Percentiles rank a stretch among this genome's conserved stretches.
Evolutionary conservation across 805 yeast species (phyloP).

Genomic region (Saturnispora besseyi): DNA sequence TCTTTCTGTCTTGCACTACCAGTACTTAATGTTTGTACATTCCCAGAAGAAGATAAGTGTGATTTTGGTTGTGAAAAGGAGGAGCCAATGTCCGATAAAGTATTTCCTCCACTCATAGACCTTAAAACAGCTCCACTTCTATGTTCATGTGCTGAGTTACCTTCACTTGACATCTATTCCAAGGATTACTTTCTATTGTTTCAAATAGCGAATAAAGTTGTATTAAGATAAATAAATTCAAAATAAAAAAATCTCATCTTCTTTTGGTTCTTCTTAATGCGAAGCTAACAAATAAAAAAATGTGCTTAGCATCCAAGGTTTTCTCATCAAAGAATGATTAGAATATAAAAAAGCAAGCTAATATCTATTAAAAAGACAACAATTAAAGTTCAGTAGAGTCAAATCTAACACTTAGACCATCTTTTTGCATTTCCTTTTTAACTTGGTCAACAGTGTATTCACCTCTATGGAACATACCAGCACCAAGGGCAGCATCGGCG

Average conservation of each 20-base stretch:
- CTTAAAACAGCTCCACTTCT: background rate
- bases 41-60: background rate
- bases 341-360: background rate
- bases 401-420: conserved; percentile 67
- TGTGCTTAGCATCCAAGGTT: background rate
- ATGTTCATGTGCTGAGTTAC: background rate
- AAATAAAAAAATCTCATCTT: background rate
- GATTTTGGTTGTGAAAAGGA: background rate
- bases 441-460: conserved; percentile 85
- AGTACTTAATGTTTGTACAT: background rate
- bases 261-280: background rate
- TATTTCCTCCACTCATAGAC: background rate
- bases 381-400: conserved; percentile 29
- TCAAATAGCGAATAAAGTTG: too few species aligned
- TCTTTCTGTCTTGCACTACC: background rate
- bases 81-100: background rate
- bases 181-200: background rate
- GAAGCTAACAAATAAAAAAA: background rate
- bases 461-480: conserved; percentile 96
- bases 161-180: background rate
- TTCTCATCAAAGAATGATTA: background rate
- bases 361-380: background rate
- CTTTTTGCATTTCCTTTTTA: conserved; percentile 50
- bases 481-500: conserved; percentile 96
- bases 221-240: background rate